Evolutionary conservation across 768 basidiomycete genomes (phyloP), one percentile per base, ranked within the genome.

Genomic region (Boletus tomentosulus): DNA sequence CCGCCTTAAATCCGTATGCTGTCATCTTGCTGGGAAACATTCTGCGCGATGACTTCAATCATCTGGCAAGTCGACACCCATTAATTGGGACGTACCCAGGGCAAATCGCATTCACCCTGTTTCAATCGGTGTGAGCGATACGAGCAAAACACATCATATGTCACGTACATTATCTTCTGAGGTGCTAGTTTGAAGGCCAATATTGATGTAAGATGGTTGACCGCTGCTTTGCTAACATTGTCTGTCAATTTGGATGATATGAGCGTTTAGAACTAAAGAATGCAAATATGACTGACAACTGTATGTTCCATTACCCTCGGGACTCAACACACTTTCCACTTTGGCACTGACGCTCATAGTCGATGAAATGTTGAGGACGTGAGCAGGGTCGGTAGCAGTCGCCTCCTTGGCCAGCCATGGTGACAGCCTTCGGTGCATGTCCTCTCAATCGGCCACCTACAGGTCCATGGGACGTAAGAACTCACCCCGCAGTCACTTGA

Each of bases 21-120:
- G 90, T 92, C 89, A 93, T 92, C 73, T 86, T 90, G 44, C 86
- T 87, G 0, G 87, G 88, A 73, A 89, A 93, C 12, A 90, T 71
- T 2, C 86, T 86, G 57, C 4, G 33, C 15, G 28, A 12, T 22
- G 6, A 19, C 11, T 8, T 57, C 41, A 56, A 44, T 42, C 24
- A 34, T 33, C 24, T 30, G 6, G 22, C 3, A 43, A 15, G 16
- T 16, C 28, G 1, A 50, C 19, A 1, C 4, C 6, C n/a, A 12
- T 30, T 28, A 5, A 16, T 30, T 5, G 12, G 7, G 4, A 57
- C 72, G 46, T 66, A 89, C 88, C 90, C 90, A 0, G 90, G 90
- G 39, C 85, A 79, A 48, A 92, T 89, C 3, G 90, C 89, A 59
- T 93, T 93, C 5, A 92, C 89, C 51, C 87, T 90, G 39, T 56